phyloP scores from a whole-genome alignment of 1,139 yeast species.

The Sugiyamaella castrensis region DNA sequence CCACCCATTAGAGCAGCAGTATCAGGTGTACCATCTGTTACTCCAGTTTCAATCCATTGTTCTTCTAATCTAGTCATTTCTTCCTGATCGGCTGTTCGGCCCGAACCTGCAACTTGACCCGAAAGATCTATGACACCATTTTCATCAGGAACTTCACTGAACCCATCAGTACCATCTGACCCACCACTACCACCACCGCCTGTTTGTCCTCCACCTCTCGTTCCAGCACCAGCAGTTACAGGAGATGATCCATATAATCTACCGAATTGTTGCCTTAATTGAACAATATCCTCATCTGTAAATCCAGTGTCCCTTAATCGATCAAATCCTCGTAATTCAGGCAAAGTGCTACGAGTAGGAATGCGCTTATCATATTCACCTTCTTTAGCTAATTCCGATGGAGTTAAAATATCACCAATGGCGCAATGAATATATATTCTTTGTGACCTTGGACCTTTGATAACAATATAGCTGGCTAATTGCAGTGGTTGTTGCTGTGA shows the following conservation, averaged over 20 bases:
- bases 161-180: background rate
- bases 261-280: constrained; percentile 70
- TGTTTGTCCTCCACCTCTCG: background rate
- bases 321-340: constrained; percentile 84
- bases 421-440: constrained; percentile 71
- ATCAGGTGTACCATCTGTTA: constrained; percentile 39
- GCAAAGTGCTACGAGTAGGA: constrained; percentile 51
- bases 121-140: constrained; percentile 33
- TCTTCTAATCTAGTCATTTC: constrained; percentile 62
- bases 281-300: constrained; percentile 67
- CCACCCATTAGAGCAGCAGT: constrained; percentile 29
- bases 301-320: constrained; percentile 80
- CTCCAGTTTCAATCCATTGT: constrained; percentile 85
- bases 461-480: constrained; percentile 1
- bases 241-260: constrained; percentile 56
- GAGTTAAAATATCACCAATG: constrained; percentile 64
- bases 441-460: constrained; percentile 23
- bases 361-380: constrained; percentile 54
- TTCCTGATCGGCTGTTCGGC: constrained; percentile 12
- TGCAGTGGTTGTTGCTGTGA: constrained; percentile 6
- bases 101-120: constrained; percentile 35
- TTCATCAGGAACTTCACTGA: constrained; percentile 17
- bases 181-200: background rate
- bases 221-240: constrained; percentile 16
- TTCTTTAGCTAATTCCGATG: constrained; percentile 61